phyloP scores from a whole-genome alignment of 768 basidiomycete genomes.

The Leccinum truebloodii region DNA sequence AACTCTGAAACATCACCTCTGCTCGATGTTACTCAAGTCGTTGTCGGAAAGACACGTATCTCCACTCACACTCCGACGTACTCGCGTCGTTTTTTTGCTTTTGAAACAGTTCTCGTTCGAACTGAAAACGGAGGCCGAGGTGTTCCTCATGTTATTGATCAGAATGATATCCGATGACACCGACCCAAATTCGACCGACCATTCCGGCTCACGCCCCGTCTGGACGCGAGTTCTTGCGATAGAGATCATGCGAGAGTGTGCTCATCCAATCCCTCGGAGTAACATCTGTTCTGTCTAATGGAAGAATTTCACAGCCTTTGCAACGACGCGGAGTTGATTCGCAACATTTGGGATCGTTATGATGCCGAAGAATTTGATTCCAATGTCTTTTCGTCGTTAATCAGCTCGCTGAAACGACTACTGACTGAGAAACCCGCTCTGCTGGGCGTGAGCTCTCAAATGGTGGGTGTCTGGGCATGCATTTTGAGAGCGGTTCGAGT shows the following conservation, averaged over 20 bases:
- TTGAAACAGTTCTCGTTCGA: constrained; percentile 88
- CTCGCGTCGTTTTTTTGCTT: constrained; percentile 90
- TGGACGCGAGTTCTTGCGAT: constrained; percentile 93
- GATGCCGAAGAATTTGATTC: constrained; percentile 61
- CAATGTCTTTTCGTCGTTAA: constrained; percentile 73
- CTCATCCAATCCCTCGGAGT: background rate
- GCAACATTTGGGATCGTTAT: constrained; percentile 78
- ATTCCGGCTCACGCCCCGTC: constrained; percentile 47
- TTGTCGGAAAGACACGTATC: constrained; percentile 82
- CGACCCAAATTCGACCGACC: constrained; percentile 31
- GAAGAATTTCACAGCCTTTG: constrained; percentile 52
- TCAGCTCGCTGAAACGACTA: constrained; percentile 82
- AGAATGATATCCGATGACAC: constrained; percentile 60
- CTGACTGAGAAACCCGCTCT: constrained; percentile 87
- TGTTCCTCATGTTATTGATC: constrained; percentile 77
- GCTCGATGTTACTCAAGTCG: constrained; percentile 83
- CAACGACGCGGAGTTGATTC: constrained; percentile 75
- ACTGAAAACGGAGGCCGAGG: constrained; percentile 80
- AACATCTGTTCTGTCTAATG: constrained; percentile 2
- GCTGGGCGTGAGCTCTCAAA: constrained; percentile 76
- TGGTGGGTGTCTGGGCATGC: constrained; percentile 75
- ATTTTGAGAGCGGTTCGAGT: constrained; percentile 27
- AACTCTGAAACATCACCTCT: constrained; percentile 88
- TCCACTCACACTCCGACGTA: constrained; percentile 86
- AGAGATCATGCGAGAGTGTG: constrained; percentile 87